Evolutionary conservation across 345 rosid genomes (phyloP).

Genomic region (Alliaria petiolata): DNA sequence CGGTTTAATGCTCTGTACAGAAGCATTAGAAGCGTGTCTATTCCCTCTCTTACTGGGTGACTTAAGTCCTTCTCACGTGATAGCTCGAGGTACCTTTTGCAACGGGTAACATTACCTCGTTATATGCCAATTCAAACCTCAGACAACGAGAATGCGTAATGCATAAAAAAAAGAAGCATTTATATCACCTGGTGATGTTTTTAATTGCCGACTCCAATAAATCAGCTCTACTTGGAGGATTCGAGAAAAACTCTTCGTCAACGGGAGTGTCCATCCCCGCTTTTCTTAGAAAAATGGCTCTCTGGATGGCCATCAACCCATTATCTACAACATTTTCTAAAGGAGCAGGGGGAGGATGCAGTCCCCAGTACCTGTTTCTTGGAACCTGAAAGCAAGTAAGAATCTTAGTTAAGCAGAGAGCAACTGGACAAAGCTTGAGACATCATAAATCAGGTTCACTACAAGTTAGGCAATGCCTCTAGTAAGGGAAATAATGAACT

Average conservation of each 20-base stretch:
- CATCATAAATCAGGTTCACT: neutral
- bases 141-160: neutral
- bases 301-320: constrained; percentile 88
- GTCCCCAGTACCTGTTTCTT: constrained; percentile 96
- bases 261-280: constrained; percentile 90
- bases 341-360: constrained; percentile 97
- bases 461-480: neutral
- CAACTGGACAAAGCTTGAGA: neutral
- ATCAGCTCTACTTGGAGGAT: constrained; percentile 80
- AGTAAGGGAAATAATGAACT: neutral
- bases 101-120: constrained; percentile 9
- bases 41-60: constrained; percentile 74
- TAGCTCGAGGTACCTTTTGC: constrained; percentile 72
- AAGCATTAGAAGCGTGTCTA: constrained; percentile 93
- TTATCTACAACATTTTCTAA: constrained; percentile 93
- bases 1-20: constrained; percentile 87
- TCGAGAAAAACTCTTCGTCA: constrained; percentile 67
- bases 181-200: constrained; percentile 69
- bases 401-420: constrained; percentile 2
- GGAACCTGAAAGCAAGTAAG: constrained; percentile 69
- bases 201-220: constrained; percentile 76
- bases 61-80: constrained; percentile 68
- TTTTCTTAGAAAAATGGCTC: constrained; percentile 91
- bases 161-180: neutral
- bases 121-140: constrained; percentile 16